phyloP scores from a whole-genome alignment of 1,284 basidiomycete species.

The Microstroma glucosiphilum region DNA sequence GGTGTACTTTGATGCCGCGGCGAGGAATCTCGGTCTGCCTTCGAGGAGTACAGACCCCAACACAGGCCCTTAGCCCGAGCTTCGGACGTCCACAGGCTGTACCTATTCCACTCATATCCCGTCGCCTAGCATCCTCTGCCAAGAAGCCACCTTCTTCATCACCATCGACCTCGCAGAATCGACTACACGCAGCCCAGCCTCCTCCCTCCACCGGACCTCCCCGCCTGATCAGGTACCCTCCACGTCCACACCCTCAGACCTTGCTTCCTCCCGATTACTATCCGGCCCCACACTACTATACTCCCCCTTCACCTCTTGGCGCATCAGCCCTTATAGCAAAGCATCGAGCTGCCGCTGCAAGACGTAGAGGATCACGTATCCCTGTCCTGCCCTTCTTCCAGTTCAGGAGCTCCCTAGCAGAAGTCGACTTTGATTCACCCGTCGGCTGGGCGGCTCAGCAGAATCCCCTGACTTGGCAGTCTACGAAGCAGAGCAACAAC shows the following conservation, averaged over 20 bases:
- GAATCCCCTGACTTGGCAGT: background rate
- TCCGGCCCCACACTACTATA: constrained; percentile 2
- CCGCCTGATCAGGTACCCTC: constrained; percentile 11
- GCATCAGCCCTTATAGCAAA: background rate
- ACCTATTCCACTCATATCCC: no score
- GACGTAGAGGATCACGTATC: background rate
- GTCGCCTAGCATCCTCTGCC: background rate
- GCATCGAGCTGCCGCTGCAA: background rate
- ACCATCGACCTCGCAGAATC: background rate
- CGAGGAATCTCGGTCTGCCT: no score
- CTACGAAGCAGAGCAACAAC: constrained; percentile 15
- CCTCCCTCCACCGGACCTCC: constrained; percentile 12
- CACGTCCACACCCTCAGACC: background rate
- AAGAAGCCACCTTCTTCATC: background rate
- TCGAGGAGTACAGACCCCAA: no score
- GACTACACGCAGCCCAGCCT: constrained; percentile 8
- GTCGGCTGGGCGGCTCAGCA: background rate
- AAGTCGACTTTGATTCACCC: constrained; percentile 8
- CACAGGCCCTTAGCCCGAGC: no score
- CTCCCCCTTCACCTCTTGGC: background rate
- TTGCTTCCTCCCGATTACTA: background rate
- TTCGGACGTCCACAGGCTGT: no score
- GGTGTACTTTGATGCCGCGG: no score
- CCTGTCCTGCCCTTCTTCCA: constrained; percentile 20
- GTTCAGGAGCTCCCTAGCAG: constrained; percentile 18